Conservation (phyloP, 192 early-diverging fungal species). For the Backusella australiensis region DNA sequence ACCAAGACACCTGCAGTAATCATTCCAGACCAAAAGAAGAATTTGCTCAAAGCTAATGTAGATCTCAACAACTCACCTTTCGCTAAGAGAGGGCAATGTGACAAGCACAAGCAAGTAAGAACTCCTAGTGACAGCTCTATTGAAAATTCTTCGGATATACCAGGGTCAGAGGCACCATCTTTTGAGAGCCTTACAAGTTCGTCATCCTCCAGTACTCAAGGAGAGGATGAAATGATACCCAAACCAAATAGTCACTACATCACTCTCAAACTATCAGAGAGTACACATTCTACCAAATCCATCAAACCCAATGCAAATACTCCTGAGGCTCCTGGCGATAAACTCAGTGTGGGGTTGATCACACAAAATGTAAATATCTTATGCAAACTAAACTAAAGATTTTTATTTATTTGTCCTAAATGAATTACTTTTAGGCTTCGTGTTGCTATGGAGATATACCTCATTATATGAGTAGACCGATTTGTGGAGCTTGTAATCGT, state of each 20-base stretch:
- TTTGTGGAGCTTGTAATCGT: slow-evolving; percentile 10
- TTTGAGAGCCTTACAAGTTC: neutral
- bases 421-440: neutral
- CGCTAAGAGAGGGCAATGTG: neutral
- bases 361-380: neutral
- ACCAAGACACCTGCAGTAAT: neutral
- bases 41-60: neutral
- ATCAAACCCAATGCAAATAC: neutral
- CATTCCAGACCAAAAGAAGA: neutral
- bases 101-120: neutral
- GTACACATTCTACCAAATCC: neutral
- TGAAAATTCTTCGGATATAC: slow-evolving; percentile 10
- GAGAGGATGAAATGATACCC: neutral
- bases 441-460: neutral
- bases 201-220: neutral
- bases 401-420: neutral
- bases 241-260: neutral
- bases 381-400: slow-evolving; percentile 8
- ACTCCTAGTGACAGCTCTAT: slow-evolving; percentile 6
- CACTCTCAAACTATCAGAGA: neutral
- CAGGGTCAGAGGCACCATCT: neutral
- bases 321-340: neutral
- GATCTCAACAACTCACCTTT: neutral
- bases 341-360: neutral
- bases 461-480: slow-evolving; percentile 1